phyloP scores from a whole-genome alignment of 345 rosid species.

The Mangifera indica region DNA sequence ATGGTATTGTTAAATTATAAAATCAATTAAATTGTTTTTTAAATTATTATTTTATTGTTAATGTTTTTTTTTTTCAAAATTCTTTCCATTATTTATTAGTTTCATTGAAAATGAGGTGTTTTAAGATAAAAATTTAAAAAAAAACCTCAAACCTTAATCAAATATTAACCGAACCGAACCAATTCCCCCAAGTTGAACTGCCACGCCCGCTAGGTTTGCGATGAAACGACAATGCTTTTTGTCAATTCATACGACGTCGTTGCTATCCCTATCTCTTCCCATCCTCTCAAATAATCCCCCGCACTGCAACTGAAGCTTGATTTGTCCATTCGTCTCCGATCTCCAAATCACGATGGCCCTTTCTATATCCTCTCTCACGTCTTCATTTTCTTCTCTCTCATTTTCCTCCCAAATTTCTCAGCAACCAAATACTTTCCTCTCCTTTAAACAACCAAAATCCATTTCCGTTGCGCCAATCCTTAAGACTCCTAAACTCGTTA shows the following conservation, averaged over 20 bases:
- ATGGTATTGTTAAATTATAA: no score
- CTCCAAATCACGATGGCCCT: slow-evolving; percentile 42
- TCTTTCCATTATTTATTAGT: no score
- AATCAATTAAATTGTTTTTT: no score
- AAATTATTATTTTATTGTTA: no score
- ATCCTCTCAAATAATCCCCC: neutral
- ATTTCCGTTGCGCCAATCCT: slow-evolving; percentile 30
- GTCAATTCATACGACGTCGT: slow-evolving; percentile 2
- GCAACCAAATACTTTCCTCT: slow-evolving; percentile 34
- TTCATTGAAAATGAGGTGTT: no score
- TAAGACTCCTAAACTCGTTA: slow-evolving; percentile 37
- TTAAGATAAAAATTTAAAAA: no score
- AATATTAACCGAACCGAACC: no score
- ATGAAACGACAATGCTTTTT: no score
- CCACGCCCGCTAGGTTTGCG: no score
- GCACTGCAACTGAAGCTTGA: neutral
- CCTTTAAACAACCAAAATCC: slow-evolving; percentile 36
- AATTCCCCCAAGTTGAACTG: no score
- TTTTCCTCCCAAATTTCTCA: slow-evolving; percentile 70
- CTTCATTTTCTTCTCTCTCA: slow-evolving; percentile 75
- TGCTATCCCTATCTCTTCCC: neutral
- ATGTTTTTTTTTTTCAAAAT: no score
- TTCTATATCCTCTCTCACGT: slow-evolving; percentile 53
- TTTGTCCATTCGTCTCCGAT: neutral
- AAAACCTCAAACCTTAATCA: no score